Base-by-base conservation (phyloP, 2,329 filamentous ascomycete genomes). In the Pseudocercospora musae region DNA sequence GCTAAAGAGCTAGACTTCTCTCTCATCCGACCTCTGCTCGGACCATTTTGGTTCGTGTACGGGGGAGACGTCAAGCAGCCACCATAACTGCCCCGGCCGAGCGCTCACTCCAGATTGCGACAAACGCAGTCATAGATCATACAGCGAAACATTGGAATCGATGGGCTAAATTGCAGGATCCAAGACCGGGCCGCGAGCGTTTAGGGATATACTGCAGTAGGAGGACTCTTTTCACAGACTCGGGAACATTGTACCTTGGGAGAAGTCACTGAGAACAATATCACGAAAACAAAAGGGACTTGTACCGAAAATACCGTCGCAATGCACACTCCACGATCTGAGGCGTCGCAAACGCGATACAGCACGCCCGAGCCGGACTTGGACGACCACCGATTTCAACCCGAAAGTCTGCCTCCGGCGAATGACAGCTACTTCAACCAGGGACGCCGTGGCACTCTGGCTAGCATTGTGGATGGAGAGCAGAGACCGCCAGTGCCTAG, bases 31-130 rank as follows among this genome's bases (percentile, higher is more conserved):
- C 93, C 92, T 86, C 91, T 96, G 82, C 89, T 94, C 79, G 92
- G 92, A 84, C 94, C 92, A 80, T 88, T 88, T 84, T 91, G 92
- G 92, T 92, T 96, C 87, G 94, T 94, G 80, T 88, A 88, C 84
- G 93, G 94, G 89, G 91, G 92, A 83, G 91, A 95, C 84, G 70
- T 75, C 67, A 95, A 92, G 84, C 94, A 96, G 82, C 94, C 95
- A 78, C 94, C 94, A 85, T 98, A 98, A 97, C 81, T 94, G 79
- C 83, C 72, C 77, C 78, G 78, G 70, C 31, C 23, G 15, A 25
- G 27, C 49, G n/a, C 25, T n/a, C 48, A 57, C 8, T 27, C 48
- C 48, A 57, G 50, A 62, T 62, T 62, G 57, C 61, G 59, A 52
- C 50, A 27, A 37, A 37, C 42, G 53, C 44, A 60, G 44, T 59